Conservation (phyloP, 2,329 filamentous ascomycete genomes). For the Macrophomina tecta region DNA sequence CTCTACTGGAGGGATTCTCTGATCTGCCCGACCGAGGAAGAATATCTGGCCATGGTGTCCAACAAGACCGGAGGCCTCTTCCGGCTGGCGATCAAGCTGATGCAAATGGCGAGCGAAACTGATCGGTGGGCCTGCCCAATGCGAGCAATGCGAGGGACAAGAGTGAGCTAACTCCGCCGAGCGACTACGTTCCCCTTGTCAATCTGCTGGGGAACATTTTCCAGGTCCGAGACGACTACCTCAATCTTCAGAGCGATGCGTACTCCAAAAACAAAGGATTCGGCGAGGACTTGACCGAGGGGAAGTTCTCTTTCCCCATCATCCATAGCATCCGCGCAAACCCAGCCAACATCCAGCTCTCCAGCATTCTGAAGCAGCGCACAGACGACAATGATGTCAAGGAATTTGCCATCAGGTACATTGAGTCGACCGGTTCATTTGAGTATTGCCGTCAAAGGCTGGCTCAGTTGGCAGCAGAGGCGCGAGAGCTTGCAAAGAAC, state of each 20-base stretch:
- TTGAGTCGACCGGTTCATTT: slow-evolving; percentile 61
- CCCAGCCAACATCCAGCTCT: slow-evolving; percentile 75
- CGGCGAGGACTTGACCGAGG: slow-evolving; percentile 94
- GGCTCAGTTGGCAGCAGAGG: not conserved
- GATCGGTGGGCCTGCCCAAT: not conserved
- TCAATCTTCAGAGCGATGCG: slow-evolving; percentile 68
- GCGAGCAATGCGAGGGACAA: no score
- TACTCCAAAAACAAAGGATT: slow-evolving; percentile 77
- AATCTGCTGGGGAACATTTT: slow-evolving; percentile 85
- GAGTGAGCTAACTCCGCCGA: no score
- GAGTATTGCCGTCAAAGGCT: not conserved
- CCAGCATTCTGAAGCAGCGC: slow-evolving; percentile 93
- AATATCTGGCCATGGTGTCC: slow-evolving; percentile 92
- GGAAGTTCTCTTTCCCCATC: slow-evolving; percentile 95
- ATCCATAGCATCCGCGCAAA: slow-evolving; percentile 89
- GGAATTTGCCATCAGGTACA: slow-evolving; percentile 85
- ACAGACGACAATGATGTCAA: slow-evolving; percentile 87
- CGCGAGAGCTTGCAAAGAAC: not conserved
- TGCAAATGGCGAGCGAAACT: slow-evolving; percentile 60
- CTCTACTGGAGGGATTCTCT: slow-evolving; percentile 87
- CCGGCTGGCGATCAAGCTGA: slow-evolving; percentile 81
- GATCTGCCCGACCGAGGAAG: slow-evolving; percentile 82
- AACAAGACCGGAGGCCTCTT: slow-evolving; percentile 92
- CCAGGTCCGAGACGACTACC: slow-evolving; percentile 92
- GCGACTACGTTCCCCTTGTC: slow-evolving; percentile 83